A percentile compares a stretch with the other conserved stretches of the same genome.
Evolutionary conservation across 106 monocot species (phyloP).

Genomic region (Chionographis japonica): DNA sequence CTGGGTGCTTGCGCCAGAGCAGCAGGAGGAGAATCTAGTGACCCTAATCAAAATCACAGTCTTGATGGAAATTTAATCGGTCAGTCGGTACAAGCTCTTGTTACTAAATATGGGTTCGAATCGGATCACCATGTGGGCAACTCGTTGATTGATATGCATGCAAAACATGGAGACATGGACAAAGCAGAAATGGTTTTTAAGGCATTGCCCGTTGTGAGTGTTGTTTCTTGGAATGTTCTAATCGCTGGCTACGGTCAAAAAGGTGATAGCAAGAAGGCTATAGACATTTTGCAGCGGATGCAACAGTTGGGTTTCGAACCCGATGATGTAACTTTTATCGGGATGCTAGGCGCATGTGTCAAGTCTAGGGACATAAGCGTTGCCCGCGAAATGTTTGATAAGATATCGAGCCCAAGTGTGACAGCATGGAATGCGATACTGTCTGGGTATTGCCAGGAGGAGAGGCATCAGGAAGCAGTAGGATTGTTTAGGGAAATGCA

Average conservation of each 20-base stretch:
- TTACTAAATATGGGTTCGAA: conserved; percentile 51
- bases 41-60: background rate
- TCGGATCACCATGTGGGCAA: conserved; percentile 67
- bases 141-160: conserved; percentile 70
- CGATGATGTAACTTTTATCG: conserved; percentile 68
- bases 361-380: conserved; percentile 49
- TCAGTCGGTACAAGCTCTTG: conserved; percentile 40
- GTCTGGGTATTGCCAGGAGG: conserved; percentile 60
- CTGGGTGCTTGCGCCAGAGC: conserved; percentile 56
- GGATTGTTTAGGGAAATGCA: conserved; percentile 72
- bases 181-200: conserved; percentile 49
- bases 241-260: conserved; percentile 70
- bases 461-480: conserved; percentile 43
- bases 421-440: conserved; percentile 70
- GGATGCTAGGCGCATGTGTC: conserved; percentile 48
- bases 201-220: conserved; percentile 31
- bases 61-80: conserved; percentile 14
- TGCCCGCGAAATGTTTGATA: conserved; percentile 56
- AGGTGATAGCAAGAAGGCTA: conserved; percentile 49
- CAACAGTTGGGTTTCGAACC: conserved; percentile 46
- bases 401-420: conserved; percentile 51
- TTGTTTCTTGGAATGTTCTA: conserved; percentile 86
- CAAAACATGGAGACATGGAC: conserved; percentile 51
- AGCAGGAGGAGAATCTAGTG: conserved; percentile 6
- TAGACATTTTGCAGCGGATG: conserved; percentile 46